A percentile compares a stretch with the other conserved stretches of the same genome.
Evolutionary conservation across 371 early-diverging fungal species (phyloP).

Genomic region (Amoeboradix gromovi): DNA sequence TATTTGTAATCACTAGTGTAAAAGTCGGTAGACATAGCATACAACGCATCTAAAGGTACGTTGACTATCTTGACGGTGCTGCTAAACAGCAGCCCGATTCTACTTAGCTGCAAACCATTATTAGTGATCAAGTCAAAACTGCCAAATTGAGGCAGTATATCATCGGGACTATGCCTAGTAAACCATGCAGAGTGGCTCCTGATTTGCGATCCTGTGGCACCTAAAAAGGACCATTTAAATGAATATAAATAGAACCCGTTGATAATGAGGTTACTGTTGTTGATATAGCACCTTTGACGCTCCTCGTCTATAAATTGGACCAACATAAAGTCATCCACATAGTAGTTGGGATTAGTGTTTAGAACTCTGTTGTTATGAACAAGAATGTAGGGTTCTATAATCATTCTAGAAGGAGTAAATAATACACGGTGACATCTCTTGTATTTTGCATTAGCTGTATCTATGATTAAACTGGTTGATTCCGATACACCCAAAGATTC

Average conservation of each 20-base stretch:
- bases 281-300: constrained; percentile 2
- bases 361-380: constrained; percentile 36
- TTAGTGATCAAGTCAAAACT: not conserved
- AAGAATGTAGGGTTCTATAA: constrained; percentile 19
- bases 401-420: constrained; percentile 27
- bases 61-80: constrained; percentile 4
- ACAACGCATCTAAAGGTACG: constrained; percentile 20
- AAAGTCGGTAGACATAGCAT: constrained; percentile 17
- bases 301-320: constrained; percentile 34
- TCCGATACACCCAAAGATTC: not conserved
- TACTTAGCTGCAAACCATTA: constrained; percentile 24
- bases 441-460: not conserved
- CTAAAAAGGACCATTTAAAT: constrained; percentile 32
- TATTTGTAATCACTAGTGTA: constrained; percentile 11
- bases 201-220: constrained; percentile 29
- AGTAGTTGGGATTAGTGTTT: constrained; percentile 13
- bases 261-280: constrained; percentile 15
- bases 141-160: constrained; percentile 7
- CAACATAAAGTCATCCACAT: constrained; percentile 29
- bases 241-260: constrained; percentile 27
- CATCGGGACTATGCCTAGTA: constrained; percentile 8
- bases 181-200: constrained; percentile 42
- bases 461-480: not conserved
- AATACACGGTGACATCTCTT: not conserved
- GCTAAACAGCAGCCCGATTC: constrained; percentile 20